Conservation (phyloP, 108 stramenopile species). For the Cyclotella sp. region DNA sequence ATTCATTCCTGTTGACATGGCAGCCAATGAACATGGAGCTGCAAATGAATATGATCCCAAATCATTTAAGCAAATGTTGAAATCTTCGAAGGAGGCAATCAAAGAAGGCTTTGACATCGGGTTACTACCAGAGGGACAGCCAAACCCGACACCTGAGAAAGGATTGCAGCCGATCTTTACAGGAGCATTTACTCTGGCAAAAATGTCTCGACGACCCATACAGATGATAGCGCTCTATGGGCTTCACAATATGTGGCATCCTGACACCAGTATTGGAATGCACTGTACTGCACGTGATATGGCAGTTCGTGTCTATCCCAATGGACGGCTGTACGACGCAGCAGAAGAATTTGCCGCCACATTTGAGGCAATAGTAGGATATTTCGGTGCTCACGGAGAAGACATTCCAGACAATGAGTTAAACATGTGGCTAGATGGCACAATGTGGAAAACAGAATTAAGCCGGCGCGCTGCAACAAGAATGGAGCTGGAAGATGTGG, state of each 20-base stretch:
- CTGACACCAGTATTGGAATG: constrained; percentile 75
- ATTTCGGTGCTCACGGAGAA: constrained; percentile 74
- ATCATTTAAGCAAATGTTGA: constrained; percentile 77
- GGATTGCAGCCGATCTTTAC: constrained; percentile 78
- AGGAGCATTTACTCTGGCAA: constrained; percentile 84
- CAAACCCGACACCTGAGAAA: constrained; percentile 82
- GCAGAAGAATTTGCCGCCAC: constrained; percentile 73
- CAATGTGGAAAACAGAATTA: constrained; percentile 52
- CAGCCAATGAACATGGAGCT: constrained; percentile 78
- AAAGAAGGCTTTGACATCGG: constrained; percentile 90
- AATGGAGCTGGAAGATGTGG: constrained; percentile 19
- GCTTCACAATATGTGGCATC: constrained; percentile 83
- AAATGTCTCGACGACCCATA: constrained; percentile 80
- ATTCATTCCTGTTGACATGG: constrained; percentile 90
- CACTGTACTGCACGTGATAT: constrained; percentile 62
- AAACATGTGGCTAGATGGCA: constrained; percentile 52
- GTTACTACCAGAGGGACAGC: constrained; percentile 87
- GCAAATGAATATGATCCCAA: constrained; percentile 81
- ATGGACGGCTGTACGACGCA: constrained; percentile 50
- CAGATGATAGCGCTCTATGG: constrained; percentile 84
- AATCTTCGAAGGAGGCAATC: constrained; percentile 75
- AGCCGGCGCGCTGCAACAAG: constrained; percentile 28
- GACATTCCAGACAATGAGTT: constrained; percentile 61
- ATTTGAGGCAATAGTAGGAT: constrained; percentile 78
- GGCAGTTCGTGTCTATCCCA: constrained; percentile 71